Base-by-base conservation (phyloP, 1,284 basidiomycete species). In the Cutaneotrichosporon sp. region DNA sequence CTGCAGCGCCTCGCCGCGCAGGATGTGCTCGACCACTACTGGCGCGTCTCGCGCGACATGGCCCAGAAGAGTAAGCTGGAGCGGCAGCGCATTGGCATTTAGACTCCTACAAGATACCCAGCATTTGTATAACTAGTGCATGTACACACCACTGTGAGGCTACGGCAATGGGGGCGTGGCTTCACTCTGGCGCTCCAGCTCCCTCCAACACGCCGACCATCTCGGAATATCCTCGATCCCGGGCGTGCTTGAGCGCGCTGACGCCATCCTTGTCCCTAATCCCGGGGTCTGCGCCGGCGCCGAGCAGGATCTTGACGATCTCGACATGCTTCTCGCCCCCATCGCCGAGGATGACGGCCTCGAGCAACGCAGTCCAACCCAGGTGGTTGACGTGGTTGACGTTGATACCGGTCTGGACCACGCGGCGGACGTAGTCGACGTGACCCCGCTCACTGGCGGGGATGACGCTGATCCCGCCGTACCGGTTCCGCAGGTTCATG, bases 21-120 rank as follows among this genome's bases (percentile, higher is more conserved):
- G 65, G 88, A 92, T 68, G 91, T 93, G 25, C 89, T 97, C 84
- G 92, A 95, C 69, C 88, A 92, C 74, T 97, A 94, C 74, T 95
- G 91, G 92, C 78, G 80, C 52, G 79, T 81, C 8, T 77, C 73
- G 10, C 68, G 80, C 25, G 79, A 81, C 55, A 65, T 71, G 31
- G 67, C 74, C 45, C 80, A 81, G 67, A 81, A 81, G 86, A 74
- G 71, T 51, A 63, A 72, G n/a, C 58, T 79, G 43, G 77, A 76
- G 61, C 63, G 75, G 59, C 74, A 77, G 66, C 64, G 72, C n/a
- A 71, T 75, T 1, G 68, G 68, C 25, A 53, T 69, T 7, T 69
- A 58, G 59, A 52, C n/a, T 9, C 14, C n/a, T 22, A n/a, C 4
- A 22, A 22, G 16, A 54, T 53, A 55, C 60, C 54, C 33, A 16